Conservation (phyloP, 169 alveolate genomes). For the Plasmodium adleri region DNA sequence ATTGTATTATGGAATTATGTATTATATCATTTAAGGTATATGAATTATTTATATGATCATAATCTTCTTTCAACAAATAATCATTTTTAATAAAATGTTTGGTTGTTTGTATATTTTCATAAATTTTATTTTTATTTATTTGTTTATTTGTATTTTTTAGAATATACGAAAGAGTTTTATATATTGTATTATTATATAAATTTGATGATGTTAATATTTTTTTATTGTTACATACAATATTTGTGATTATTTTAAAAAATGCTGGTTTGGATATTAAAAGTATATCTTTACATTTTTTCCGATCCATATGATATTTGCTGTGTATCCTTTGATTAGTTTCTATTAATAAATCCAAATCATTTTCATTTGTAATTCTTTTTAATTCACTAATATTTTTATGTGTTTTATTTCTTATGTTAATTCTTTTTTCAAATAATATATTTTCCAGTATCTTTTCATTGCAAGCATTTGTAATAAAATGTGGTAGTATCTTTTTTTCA, state of each 20-base stretch:
- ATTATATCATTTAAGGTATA: constrained; percentile 33
- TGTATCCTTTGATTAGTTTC: too few relatives aligned
- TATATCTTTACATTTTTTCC: neutral
- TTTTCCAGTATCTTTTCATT: neutral
- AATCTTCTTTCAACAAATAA: constrained; percentile 14
- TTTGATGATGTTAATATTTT: neutral
- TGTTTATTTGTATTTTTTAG: constrained; percentile 22
- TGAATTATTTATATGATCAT: constrained; percentile 26
- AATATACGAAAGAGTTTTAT: constrained; percentile 22
- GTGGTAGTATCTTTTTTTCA: constrained; percentile 21
- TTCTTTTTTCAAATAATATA: constrained; percentile 9
- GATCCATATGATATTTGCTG: constrained; percentile 4
- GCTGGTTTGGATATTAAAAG: constrained; percentile 32
- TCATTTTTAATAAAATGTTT: neutral
- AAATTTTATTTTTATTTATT: neutral
- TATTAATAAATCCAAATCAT: constrained; percentile 16
- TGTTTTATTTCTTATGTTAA: neutral
- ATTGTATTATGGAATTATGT: constrained; percentile 38
- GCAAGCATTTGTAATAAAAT: constrained; percentile 28
- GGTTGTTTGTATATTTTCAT: neutral
- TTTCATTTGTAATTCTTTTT: constrained; percentile 66
- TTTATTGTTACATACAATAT: neutral
- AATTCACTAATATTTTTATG: constrained; percentile 15
- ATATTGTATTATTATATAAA: neutral
- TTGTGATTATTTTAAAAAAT: constrained; percentile 36